These are phyloP conservation scores for Pseudopyricularia cyperi DNA, from an alignment of 2,329 filamentous ascomycete genomes.

Conservation along the genomic window DNA sequence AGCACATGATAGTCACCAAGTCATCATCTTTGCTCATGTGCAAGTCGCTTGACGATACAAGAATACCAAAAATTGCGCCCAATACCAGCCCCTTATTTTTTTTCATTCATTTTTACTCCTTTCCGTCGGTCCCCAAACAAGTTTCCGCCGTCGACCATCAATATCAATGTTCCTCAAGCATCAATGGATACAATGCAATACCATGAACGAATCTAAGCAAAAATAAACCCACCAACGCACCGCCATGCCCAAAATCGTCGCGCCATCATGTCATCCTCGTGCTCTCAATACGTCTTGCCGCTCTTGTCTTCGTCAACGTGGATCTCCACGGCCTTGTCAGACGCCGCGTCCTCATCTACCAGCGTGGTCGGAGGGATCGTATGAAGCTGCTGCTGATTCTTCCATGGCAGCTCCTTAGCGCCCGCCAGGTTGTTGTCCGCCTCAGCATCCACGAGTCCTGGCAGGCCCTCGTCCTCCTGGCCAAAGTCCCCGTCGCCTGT, in stretches of 20 bases:
- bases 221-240: neutral
- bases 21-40: too few relatives aligned
- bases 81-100: too few relatives aligned
- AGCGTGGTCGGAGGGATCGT: conserved; percentile 19
- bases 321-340: conserved; percentile 35
- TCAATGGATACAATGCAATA: conserved; percentile 8
- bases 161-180: neutral
- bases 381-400: conserved; percentile 20
- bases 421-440: conserved; percentile 12
- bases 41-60: too few relatives aligned
- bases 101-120: too few relatives aligned
- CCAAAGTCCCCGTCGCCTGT: neutral
- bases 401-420: conserved; percentile 21
- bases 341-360: conserved; percentile 22
- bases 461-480: conserved; percentile 7
- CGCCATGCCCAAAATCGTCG: neutral
- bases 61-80: too few relatives aligned
- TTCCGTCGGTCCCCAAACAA: neutral
- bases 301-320: conserved; percentile 28
- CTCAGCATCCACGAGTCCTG: conserved; percentile 10
- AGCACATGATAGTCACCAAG: too few relatives aligned
- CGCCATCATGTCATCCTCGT: neutral
- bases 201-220: conserved; percentile 6
- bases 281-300: conserved; percentile 3
- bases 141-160: neutral